Base-by-base conservation (phyloP, 2,329 filamentous ascomycete genomes). In the Teratosphaeria gauchensis region DNA sequence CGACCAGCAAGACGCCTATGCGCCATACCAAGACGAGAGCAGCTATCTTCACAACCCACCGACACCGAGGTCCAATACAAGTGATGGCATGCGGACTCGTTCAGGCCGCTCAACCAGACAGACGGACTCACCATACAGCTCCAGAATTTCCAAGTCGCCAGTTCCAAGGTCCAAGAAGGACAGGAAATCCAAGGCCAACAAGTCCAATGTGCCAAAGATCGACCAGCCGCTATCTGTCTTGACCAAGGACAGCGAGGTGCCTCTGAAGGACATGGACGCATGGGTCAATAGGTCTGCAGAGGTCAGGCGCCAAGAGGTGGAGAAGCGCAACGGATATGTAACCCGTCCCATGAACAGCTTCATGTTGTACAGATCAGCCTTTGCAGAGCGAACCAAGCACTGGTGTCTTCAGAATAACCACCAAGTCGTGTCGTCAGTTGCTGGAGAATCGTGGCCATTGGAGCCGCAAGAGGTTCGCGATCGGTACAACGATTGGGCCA, bases 321-420 rank as follows among this genome's bases (percentile, higher is more conserved):
- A 84, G 51, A 82, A 83, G 66, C 82, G 84, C 59, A 90, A 84
- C 38, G 89, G 89, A 30, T 91, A 92, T 71, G 82, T 97, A 65
- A 90, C 92, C 68, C 82, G 94, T 32, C 92, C 94, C 2, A 95
- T 96, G 87, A 99, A 99, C 73, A 92, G 90, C 0, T 99, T 97
- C 77, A 96, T 99, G 88, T 79, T 99, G 55, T 99, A 99, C 73
- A 87, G 94, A 51, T 96, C 94, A 64, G 90, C 90, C 6, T 96
- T 90, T 70, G 89, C 95, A 61, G 89, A 94, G 62, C 82, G 91
- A 33, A 90, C 89, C 60, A 96, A 96, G 74, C 80, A 83, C 56
- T 89, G 86, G 79, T 89, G 88, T 66, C 78, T 84, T 14, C 85
- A 94, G 67, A 92, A 94, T 73, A 96, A 97, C 75, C 92, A 99